Evolutionary conservation across 768 basidiomycete genomes (phyloP).

Genomic region (Amanita polypyramis): DNA sequence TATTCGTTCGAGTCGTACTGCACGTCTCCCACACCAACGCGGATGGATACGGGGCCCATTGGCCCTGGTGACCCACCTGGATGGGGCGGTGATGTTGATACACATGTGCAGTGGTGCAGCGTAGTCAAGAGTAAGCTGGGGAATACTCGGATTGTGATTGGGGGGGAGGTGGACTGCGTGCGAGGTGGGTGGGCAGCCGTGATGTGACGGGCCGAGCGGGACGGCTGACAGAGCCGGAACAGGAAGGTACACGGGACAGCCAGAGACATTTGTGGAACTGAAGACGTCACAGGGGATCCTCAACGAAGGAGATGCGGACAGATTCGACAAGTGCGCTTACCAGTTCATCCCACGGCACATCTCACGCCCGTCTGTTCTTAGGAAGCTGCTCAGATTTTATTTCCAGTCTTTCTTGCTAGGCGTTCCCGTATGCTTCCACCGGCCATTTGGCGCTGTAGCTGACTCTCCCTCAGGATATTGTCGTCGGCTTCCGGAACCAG

Average conservation of each 20-base stretch:
- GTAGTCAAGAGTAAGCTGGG: conserved; percentile 83
- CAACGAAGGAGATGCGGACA: conserved; percentile 49
- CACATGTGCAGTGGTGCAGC: conserved; percentile 85
- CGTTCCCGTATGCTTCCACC: conserved; percentile 54
- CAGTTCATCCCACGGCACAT: background rate
- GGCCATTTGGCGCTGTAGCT: conserved; percentile 7
- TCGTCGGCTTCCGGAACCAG: conserved; percentile 82
- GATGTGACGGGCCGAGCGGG: conserved; percentile 2
- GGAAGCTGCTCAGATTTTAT: conserved; percentile 89
- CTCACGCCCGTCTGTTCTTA: conserved; percentile 18
- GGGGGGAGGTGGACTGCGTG: conserved; percentile 89
- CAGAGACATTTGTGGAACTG: conserved; percentile 71
- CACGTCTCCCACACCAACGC: conserved; percentile 38
- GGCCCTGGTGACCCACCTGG: conserved; percentile 29
- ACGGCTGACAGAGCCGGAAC: conserved; percentile 9
- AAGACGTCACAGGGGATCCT: conserved; percentile 77
- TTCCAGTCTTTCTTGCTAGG: conserved; percentile 87
- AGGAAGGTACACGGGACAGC: conserved; percentile 53
- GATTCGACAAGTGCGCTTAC: conserved; percentile 63
- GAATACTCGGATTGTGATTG: conserved; percentile 60
- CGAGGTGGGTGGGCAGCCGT: conserved; percentile 36
- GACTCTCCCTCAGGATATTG: conserved; percentile 47
- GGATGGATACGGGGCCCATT: conserved; percentile 12
- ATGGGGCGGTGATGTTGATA: conserved; percentile 78
- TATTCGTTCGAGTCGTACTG: conserved; percentile 89